A percentile compares a stretch with the other conserved stretches of the same genome.
These are phyloP conservation scores for Exophiala aquamarina DNA, from an alignment of 2,329 filamentous ascomycete genomes.

Conservation along the genomic window DNA sequence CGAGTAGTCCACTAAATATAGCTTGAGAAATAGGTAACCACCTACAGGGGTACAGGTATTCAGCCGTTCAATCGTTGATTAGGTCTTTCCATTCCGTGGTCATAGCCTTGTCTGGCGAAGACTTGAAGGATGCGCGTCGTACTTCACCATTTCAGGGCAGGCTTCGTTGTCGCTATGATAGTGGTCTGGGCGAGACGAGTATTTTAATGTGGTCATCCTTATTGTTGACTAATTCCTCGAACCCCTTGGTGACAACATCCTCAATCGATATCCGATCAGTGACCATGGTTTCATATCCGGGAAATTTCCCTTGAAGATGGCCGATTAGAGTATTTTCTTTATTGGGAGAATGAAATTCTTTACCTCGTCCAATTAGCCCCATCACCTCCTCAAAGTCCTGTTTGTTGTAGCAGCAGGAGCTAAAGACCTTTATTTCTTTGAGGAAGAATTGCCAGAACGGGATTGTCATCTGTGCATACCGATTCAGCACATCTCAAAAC, in stretches of 20 bases:
- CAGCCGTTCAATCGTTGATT: no score
- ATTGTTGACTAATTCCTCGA: conserved; percentile 33
- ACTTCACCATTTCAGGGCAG: no score
- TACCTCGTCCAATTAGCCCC: conserved; percentile 32
- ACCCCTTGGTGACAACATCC: conserved; percentile 32
- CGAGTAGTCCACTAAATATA: no score
- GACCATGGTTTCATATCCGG: conserved; percentile 34
- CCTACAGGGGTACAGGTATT: no score
- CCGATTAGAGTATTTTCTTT: background rate
- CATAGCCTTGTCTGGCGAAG: no score
- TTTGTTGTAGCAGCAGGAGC: conserved; percentile 33
- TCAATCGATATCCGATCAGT: conserved; percentile 35
- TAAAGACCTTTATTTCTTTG: conserved; percentile 32
- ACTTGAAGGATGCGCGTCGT: no score
- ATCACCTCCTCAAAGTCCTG: conserved; percentile 35
- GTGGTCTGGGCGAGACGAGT: conserved; percentile 27
- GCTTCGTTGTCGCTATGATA: no score
- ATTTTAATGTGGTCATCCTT: conserved; percentile 39
- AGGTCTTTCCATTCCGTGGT: no score
- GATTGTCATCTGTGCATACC: conserved; percentile 20
- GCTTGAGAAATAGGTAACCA: no score
- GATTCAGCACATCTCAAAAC: no score
- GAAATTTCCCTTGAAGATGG: conserved; percentile 30
- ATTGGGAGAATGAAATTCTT: conserved; percentile 1
- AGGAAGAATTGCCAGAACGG: conserved; percentile 28